phyloP scores from a whole-genome alignment of 2,329 filamentous ascomycete species.

The Penicillium polonicum region DNA sequence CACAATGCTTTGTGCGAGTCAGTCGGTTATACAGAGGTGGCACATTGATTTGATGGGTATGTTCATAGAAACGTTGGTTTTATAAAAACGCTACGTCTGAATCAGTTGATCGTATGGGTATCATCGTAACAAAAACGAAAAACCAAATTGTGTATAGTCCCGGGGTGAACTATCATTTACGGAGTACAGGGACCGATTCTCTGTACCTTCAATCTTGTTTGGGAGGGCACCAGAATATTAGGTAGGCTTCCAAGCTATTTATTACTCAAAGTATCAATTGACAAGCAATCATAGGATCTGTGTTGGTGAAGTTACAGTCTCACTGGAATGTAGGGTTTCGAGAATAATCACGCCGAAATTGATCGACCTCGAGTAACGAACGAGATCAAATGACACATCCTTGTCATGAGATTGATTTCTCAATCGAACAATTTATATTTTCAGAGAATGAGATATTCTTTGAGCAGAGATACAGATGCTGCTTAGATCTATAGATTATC shows the following conservation, averaged over 20 bases:
- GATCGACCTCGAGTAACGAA: background rate
- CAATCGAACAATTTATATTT: too few relatives aligned
- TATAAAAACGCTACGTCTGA: background rate
- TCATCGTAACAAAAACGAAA: too few relatives aligned
- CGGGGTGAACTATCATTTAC: too few relatives aligned
- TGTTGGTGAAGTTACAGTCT: background rate
- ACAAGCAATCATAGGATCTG: background rate
- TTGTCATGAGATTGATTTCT: background rate
- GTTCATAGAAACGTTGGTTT: background rate
- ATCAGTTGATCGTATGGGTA: background rate
- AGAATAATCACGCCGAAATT: background rate
- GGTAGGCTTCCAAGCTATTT: background rate
- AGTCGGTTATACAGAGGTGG: background rate
- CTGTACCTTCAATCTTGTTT: background rate
- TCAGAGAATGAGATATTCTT: background rate
- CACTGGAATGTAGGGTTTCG: conserved; percentile 5
- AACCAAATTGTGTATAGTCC: background rate
- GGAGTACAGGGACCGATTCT: background rate
- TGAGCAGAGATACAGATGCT: background rate
- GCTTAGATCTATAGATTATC: background rate
- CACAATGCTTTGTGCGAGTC: background rate
- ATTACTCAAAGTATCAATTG: background rate
- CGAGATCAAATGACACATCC: background rate
- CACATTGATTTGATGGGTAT: background rate
- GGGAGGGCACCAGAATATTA: background rate